Conservation (phyloP, 345 rosid genomes). For the Hypericum androsaemum region DNA sequence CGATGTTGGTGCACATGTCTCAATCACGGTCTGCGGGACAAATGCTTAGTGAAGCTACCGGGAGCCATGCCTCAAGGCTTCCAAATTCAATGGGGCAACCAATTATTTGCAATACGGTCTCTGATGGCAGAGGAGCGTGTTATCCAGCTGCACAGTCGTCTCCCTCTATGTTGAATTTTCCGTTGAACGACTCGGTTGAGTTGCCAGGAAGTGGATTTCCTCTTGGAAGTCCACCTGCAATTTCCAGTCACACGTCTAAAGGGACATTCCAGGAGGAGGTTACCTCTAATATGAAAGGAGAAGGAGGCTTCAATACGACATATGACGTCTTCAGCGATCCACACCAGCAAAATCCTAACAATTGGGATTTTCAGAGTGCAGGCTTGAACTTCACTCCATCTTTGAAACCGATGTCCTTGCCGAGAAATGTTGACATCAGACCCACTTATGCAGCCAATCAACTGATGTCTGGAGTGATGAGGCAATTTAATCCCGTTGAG, state of each 20-base stretch:
- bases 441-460: conserved; percentile 34
- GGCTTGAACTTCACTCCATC: conserved; percentile 43
- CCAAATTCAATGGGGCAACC: conserved; percentile 51
- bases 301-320: conserved; percentile 37
- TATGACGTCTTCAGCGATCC: conserved; percentile 51
- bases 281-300: conserved; percentile 41
- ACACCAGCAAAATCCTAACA: conserved; percentile 49
- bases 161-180: conserved; percentile 36
- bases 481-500: conserved; percentile 25
- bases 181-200: conserved; percentile 41
- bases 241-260: conserved; percentile 37
- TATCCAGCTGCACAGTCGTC: conserved; percentile 40
- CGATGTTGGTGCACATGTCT: conserved; percentile 44
- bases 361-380: conserved; percentile 63
- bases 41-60: conserved; percentile 23
- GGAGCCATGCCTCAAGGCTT: conserved; percentile 33
- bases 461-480: conserved; percentile 33
- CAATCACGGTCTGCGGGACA: conserved; percentile 41
- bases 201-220: conserved; percentile 44
- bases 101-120: conserved; percentile 34
- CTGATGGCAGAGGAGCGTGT: conserved; percentile 32
- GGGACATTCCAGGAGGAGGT: conserved; percentile 46
- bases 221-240: conserved; percentile 43
- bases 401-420: conserved; percentile 36
- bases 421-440: conserved; percentile 26